These are phyloP conservation scores for Rubroboletus pulcherrimus DNA, from an alignment of 768 basidiomycete species.

Conservation along the genomic window DNA sequence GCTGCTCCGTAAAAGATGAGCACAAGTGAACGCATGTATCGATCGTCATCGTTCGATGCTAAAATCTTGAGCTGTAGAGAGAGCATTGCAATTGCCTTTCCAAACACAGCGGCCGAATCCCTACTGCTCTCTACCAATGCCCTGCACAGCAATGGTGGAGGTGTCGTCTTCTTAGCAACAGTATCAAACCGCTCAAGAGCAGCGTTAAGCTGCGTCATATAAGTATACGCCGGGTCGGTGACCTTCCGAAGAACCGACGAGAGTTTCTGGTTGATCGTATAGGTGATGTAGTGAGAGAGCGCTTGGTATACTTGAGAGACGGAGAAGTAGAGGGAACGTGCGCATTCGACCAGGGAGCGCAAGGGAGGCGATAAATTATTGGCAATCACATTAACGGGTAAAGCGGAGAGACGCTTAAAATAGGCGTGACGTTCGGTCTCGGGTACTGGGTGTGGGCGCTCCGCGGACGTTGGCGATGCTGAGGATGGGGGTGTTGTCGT, in stretches of 20 bases:
- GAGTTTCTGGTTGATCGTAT: conserved; percentile 78
- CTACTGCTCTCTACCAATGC: conserved; percentile 78
- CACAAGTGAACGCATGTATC: conserved; percentile 83
- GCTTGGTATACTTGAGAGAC: conserved; percentile 89
- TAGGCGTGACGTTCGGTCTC: conserved; percentile 87
- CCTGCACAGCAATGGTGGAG: conserved; percentile 70
- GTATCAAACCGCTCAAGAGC: conserved; percentile 90
- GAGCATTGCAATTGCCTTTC: conserved; percentile 84
- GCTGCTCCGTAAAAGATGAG: conserved; percentile 86
- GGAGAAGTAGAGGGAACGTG: conserved; percentile 88
- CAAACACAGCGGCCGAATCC: conserved; percentile 79
- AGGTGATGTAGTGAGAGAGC: conserved; percentile 81
- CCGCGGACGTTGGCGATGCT: conserved; percentile 39
- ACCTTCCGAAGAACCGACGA: conserved; percentile 79
- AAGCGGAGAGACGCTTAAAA: conserved; percentile 84
- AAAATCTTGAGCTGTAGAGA: conserved; percentile 77
- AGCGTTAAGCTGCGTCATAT: conserved; percentile 80
- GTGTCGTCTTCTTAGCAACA: conserved; percentile 62
- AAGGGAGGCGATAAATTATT: conserved; percentile 69
- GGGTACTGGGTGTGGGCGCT: conserved; percentile 40
- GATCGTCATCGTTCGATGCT: conserved; percentile 70
- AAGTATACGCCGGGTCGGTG: conserved; percentile 76
- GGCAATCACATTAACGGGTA: conserved; percentile 57
- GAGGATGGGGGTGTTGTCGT: conserved; percentile 31
- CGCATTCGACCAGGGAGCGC: conserved; percentile 73